Evolutionary conservation across 305 asterid genomes (phyloP).

Genomic region (Rubia balearica): DNA sequence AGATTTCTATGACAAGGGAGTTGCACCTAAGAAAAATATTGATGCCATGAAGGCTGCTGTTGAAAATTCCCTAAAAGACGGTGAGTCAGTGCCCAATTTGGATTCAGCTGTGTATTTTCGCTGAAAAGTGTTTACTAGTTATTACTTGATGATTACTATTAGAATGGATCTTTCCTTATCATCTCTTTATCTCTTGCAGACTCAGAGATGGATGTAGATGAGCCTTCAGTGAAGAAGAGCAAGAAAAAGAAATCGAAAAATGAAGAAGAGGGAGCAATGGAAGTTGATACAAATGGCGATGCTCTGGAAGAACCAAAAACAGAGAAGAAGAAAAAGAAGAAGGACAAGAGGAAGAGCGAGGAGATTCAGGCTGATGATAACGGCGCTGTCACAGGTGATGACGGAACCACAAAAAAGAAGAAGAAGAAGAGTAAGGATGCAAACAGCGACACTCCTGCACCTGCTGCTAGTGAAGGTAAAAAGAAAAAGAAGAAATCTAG

Average conservation of each 20-base stretch:
- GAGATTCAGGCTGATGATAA: conserved; percentile 21
- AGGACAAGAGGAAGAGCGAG: conserved; percentile 40
- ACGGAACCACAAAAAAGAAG: conserved; percentile 62
- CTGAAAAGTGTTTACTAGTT: neutral
- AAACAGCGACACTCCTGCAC: conserved; percentile 27
- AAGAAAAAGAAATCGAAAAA: conserved; percentile 41
- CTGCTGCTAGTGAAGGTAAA: conserved; percentile 36
- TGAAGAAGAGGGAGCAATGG: conserved; percentile 15
- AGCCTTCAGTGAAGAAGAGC: conserved; percentile 35
- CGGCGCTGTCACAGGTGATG: conserved; percentile 31
- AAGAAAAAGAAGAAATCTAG: conserved; percentile 58
- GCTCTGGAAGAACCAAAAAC: conserved; percentile 51
- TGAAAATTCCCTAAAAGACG: conserved; percentile 44
- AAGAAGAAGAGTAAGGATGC: conserved; percentile 62
- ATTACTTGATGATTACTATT: neutral
- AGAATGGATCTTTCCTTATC: neutral
- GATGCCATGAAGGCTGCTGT: conserved; percentile 84
- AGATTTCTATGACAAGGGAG: conserved; percentile 91
- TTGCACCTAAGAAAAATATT: conserved; percentile 89
- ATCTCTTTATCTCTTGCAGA: conserved; percentile 15
- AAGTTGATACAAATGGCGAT: conserved; percentile 49
- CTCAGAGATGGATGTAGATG: conserved; percentile 33
- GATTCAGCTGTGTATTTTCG: neutral
- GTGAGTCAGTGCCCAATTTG: conserved; percentile 21
- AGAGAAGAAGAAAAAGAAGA: conserved; percentile 76